These are phyloP conservation scores for Micractinium conductrix DNA, from an alignment of 139 green algal genomes.

Conservation along the genomic window DNA sequence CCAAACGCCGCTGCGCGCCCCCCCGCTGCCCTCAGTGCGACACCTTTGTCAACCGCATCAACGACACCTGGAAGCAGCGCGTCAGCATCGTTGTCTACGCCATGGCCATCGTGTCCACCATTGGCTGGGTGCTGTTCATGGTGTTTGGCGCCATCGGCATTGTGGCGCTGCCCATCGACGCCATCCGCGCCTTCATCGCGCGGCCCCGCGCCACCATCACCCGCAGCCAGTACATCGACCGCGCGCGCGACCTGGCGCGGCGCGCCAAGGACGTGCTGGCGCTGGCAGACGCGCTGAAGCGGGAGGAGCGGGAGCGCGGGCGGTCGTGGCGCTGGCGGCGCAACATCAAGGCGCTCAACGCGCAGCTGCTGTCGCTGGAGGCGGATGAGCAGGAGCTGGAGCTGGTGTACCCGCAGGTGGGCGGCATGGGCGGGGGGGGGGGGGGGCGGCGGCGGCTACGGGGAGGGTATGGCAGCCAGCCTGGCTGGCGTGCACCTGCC, in stretches of 20 bases:
- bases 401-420: constrained; percentile 85
- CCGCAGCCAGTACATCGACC: constrained; percentile 86
- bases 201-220: constrained; percentile 83
- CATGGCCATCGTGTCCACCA: constrained; percentile 86
- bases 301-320: constrained; percentile 69
- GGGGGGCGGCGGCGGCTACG: not conserved
- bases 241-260: constrained; percentile 75
- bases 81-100: constrained; percentile 89
- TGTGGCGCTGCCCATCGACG: constrained; percentile 86
- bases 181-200: constrained; percentile 80
- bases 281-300: constrained; percentile 63
- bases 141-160: constrained; percentile 95
- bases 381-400: constrained; percentile 89
- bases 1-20: not conserved
- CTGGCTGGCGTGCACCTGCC: not conserved
- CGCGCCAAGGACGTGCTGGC: constrained; percentile 76
- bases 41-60: constrained; percentile 43
- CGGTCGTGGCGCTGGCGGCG: constrained; percentile 73
- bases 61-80: constrained; percentile 72
- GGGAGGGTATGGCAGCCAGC: not conserved
- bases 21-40: constrained; percentile 60
- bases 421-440: not conserved
- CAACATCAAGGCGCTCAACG: constrained; percentile 76
- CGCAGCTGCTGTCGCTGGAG: constrained; percentile 87
- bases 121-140: constrained; percentile 95